These are phyloP conservation scores for Puccinia polysora DNA, from an alignment of 1,284 basidiomycete species.

Conservation along the genomic window DNA sequence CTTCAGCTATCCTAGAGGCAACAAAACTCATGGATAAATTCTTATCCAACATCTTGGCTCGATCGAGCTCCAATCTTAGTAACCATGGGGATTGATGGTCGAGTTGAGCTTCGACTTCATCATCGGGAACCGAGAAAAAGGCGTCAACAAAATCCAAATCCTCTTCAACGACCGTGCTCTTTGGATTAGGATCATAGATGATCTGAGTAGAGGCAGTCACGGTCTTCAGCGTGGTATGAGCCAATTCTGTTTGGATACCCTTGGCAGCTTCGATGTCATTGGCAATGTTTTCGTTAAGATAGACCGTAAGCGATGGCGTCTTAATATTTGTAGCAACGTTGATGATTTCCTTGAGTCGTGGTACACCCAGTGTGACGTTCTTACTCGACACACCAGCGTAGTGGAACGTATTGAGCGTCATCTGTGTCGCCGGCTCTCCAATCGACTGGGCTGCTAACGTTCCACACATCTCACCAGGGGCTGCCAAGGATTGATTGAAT, in stretches of 20 bases:
- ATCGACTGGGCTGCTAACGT: conserved; percentile 97
- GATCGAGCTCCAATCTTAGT: conserved; percentile 90
- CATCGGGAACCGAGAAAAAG: conserved; percentile 98
- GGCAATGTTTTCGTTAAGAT: conserved; percentile 70
- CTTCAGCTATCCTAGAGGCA: conserved; percentile 85
- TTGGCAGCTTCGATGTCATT: conserved; percentile 66
- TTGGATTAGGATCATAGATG: conserved; percentile 94
- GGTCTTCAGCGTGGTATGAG: conserved; percentile 88
- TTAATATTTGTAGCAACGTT: conserved; percentile 98
- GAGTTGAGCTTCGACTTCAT: conserved; percentile 84
- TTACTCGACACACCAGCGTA: conserved; percentile 97
- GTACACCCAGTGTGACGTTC: conserved; percentile 96
- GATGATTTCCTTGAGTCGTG: conserved; percentile 96
- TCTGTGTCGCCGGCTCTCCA: conserved; percentile 98
- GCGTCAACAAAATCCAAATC: conserved; percentile 94
- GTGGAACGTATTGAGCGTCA: conserved; percentile 96
- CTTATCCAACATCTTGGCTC: conserved; percentile 95
- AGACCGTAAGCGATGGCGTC: conserved; percentile 90
- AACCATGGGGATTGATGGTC: conserved; percentile 95
- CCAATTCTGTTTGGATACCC: conserved; percentile 83
- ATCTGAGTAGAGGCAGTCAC: conserved; percentile 95
- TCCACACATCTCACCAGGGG: conserved; percentile 98
- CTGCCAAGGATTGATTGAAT: conserved; percentile 83
- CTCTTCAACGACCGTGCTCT: conserved; percentile 89
- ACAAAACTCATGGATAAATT: conserved; percentile 94